Percentiles rank a stretch among this genome's conserved stretches.
These are phyloP conservation scores for Asterella californica DNA, from an alignment of 225 moss, liverwort and hornwort genomes.

Conservation along the genomic window DNA sequence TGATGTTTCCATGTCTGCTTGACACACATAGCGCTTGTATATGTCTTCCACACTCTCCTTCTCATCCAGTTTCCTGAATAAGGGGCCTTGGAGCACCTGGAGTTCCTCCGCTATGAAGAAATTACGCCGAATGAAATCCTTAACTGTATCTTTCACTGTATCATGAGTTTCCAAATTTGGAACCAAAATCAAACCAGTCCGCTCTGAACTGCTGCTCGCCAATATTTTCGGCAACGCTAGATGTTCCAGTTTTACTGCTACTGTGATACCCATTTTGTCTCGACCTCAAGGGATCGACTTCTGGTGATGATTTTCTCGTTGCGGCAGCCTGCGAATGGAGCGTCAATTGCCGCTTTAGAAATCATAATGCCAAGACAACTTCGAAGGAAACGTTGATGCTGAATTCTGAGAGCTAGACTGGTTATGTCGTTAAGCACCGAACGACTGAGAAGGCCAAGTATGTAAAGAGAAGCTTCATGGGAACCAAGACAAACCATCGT, in stretches of 20 bases:
- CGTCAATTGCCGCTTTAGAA: not conserved
- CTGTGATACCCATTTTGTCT: conserved; percentile 74
- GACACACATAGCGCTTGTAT: conserved; percentile 79
- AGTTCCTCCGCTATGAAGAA: conserved; percentile 63
- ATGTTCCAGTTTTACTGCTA: conserved; percentile 78
- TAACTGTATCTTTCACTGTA: conserved; percentile 67
- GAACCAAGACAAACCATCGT: too few relatives aligned
- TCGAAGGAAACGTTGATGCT: not conserved
- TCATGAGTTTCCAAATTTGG: conserved; percentile 73
- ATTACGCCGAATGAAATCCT: conserved; percentile 60
- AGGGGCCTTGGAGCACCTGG: conserved; percentile 77
- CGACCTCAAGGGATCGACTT: not conserved
- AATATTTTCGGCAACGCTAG: conserved; percentile 55
- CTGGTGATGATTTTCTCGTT: not conserved
- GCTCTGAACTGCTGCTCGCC: conserved; percentile 50
- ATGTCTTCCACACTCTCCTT: conserved; percentile 82
- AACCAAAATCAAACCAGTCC: conserved; percentile 59
- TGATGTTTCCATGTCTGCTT: conserved; percentile 70
- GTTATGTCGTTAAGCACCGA: not conserved
- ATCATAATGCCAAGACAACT: not conserved
- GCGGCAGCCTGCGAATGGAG: not conserved
- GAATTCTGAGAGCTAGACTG: not conserved
- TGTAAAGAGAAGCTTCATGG: too few relatives aligned
- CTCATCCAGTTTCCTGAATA: conserved; percentile 74
- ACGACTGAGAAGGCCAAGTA: too few relatives aligned